Base-by-base conservation (phyloP, 176 grass and related monocot species). In the Microstegium vimineum region DNA sequence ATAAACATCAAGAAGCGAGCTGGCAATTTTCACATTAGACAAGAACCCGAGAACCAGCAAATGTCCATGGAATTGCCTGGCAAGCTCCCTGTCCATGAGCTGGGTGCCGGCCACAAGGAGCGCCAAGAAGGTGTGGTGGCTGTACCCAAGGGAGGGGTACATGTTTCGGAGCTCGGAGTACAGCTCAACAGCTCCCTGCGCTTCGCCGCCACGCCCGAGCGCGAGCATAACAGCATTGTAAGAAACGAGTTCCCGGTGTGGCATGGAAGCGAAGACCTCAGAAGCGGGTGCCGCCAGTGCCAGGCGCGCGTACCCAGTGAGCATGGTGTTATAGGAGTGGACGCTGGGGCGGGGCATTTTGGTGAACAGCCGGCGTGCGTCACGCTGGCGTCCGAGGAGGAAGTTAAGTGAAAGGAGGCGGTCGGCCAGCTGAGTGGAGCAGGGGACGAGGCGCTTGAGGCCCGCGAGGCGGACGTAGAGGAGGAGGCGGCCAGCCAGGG, bases 251-350 rank as follows among this genome's bases (percentile, higher is more conserved):
- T 93, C 91, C 7, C 70, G 73, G 27, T 84, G 46, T 20, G 86
- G 81, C 89, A 94, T 93, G 36, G 64, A 20, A 5, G 73, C 23
- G n/a, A 96, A 96, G 5, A 91, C 28, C 47, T 78, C 73, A 13
- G 56, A 69, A 2, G 85, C 88, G 0, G 57, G 73, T 8, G 26
- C 32, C 4, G 91, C 63, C 0, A 87, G 80, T 13, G 83, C 76
- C 37, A 89, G 76, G 31, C 78, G 82, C 54, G 88, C 83, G 61
- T 93, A 93, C 8, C 86, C 94, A 0, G 79, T 46, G 31, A 95
- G 82, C 90, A 95, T 95, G 87, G 88, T 85, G n/a, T 95, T 95
- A 49, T 80, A 95, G 5, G 90, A 95, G 51, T 84, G 92, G 17
- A 88, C 0, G n/a, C 73, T 88, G 37, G 87, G 93, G 26, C 34